These are phyloP conservation scores for Suhomyces anneliseae DNA, from an alignment of 1,139 yeast species.

Conservation along the genomic window DNA sequence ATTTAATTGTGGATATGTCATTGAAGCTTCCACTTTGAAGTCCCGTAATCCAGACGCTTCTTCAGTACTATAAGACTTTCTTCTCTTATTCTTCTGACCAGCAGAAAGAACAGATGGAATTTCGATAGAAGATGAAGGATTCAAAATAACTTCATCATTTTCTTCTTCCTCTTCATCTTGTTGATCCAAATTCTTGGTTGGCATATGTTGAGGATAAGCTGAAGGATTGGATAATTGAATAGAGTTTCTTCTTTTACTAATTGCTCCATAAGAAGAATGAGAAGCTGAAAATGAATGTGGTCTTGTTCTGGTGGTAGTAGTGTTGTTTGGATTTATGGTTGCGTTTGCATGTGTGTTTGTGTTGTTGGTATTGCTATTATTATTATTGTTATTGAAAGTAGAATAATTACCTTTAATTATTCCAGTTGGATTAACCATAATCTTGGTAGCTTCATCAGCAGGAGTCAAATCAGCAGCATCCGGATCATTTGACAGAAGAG, in stretches of 20 bases:
- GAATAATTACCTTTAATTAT: slow-evolving; percentile 12
- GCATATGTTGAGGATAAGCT: slow-evolving; percentile 4
- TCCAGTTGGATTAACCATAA: slow-evolving; percentile 15
- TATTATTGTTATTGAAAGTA: neutral
- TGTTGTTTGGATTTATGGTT: too few species aligned
- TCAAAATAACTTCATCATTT: slow-evolving; percentile 3
- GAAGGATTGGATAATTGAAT: slow-evolving; percentile 11
- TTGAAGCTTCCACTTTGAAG: slow-evolving; percentile 2
- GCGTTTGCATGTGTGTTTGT: too few species aligned
- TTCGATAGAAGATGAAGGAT: slow-evolving; percentile 1
- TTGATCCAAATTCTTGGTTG: slow-evolving; percentile 1
- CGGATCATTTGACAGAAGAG: slow-evolving; percentile 7
- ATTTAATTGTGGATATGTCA: slow-evolving; percentile 1
- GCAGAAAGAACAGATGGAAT: slow-evolving; percentile 7
- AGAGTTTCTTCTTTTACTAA: slow-evolving; percentile 13
- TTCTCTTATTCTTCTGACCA: slow-evolving; percentile 16
- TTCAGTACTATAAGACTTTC: slow-evolving; percentile 11
- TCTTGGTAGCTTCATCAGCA: slow-evolving; percentile 12
- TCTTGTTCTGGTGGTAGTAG: slow-evolving; percentile 2
- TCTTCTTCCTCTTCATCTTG: slow-evolving; percentile 9
- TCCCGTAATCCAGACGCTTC: slow-evolving; percentile 4
- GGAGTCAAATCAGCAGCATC: slow-evolving; percentile 2
- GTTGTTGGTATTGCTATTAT: neutral
- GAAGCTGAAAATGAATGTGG: slow-evolving; percentile 15
- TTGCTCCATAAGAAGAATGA: slow-evolving; percentile 9